Percentiles rank a stretch among this genome's conserved stretches.
phyloP scores from a whole-genome alignment of 2,329 filamentous ascomycete genomes.

The Alternaria arbusti region DNA sequence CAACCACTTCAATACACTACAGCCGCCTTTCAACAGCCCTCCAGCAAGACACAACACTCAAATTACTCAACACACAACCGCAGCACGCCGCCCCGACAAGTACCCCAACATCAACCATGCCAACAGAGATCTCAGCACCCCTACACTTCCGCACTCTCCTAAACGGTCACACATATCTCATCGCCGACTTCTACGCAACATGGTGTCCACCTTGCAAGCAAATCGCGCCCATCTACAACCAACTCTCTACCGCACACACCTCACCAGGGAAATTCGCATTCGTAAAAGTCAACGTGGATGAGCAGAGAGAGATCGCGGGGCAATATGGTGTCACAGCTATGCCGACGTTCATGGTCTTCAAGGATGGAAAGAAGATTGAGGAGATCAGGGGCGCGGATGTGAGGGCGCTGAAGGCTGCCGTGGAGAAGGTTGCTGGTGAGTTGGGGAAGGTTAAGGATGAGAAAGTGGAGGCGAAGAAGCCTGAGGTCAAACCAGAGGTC shows the following conservation, averaged over 20 bases:
- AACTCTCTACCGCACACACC: conserved; percentile 58
- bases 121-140: conserved; percentile 39
- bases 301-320: conserved; percentile 55
- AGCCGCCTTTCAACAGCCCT: background rate
- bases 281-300: conserved; percentile 63
- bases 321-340: conserved; percentile 58
- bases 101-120: conserved; percentile 24
- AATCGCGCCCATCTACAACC: conserved; percentile 59
- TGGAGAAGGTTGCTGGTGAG: conserved; percentile 29
- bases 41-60: background rate
- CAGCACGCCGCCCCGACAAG: background rate
- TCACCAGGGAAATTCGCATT: conserved; percentile 56
- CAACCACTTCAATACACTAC: background rate
- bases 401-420: conserved; percentile 29
- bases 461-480: conserved; percentile 15
- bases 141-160: conserved; percentile 47
- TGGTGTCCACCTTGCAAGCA: conserved; percentile 66
- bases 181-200: conserved; percentile 60
- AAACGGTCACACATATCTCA: conserved; percentile 47
- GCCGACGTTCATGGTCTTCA: conserved; percentile 45
- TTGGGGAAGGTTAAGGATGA: conserved; percentile 9
- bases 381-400: conserved; percentile 41
- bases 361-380: conserved; percentile 38
- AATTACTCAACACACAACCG: background rate
- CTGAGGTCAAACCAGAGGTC: conserved; percentile 2